Evolutionary conservation across 2,329 filamentous ascomycete species (phyloP), one percentile per base, ranked within the genome.

Genomic region (Leptodontidium sp.): DNA sequence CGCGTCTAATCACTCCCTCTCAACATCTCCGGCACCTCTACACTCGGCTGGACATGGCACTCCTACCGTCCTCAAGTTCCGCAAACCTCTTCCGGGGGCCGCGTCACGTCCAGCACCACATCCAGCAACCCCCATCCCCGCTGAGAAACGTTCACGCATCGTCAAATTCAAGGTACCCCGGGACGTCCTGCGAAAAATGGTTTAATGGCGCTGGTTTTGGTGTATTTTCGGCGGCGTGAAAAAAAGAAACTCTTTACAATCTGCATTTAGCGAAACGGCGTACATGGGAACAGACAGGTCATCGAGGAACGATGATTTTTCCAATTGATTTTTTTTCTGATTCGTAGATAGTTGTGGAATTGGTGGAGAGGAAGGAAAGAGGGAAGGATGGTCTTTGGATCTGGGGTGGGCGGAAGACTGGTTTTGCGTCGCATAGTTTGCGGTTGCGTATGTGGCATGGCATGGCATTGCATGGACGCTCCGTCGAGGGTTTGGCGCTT

Each of bases 231-330:
- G 35, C n/a, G 21, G n/a, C 47, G 47, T 15, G 52, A 38, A 38
- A 38, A 65, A 58, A 58, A 49, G 6, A 63, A 35, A 62, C 17
- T 50, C n/a, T 55, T 55, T 62, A 57, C 55, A 62, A 62, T 69
- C 58, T 63, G 73, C 68, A 76, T 75, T 74, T 76, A 77, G 73
- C 74, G 75, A 75, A 73, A 73, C 62, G 72, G 74, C 70, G 73
- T 71, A 52, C 43, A 47, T 52, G 53, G 65, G 57, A 2, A 26
- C 21, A 43, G 47, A 38, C 15, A 26, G n/a, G 6, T 63, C 62
- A 53, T 55, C 50, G 17, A 62, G 6, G 52, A 38, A 43, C 63
- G 50, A 29, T 65, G 38, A 65, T 11, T 2, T 35, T 35, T 40
- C 26, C 12, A 43, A 26, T 59, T 17, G 61, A 32, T 49, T 24